Evolutionary conservation across 1,284 basidiomycete genomes (phyloP).

Genomic region (Cystobasidium slooffiae): DNA sequence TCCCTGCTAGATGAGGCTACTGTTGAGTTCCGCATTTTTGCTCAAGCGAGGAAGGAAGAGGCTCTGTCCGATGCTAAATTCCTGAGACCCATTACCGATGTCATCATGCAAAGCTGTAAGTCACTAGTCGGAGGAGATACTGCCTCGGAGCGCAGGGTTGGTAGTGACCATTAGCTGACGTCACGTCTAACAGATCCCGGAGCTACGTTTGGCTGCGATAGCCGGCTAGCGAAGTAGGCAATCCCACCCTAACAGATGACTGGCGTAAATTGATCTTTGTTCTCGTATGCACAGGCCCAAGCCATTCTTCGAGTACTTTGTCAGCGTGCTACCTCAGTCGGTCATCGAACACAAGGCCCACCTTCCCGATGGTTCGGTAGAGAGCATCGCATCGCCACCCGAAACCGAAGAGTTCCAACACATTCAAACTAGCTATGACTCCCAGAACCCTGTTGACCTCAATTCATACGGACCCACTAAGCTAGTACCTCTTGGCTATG

Average conservation of each 20-base stretch:
- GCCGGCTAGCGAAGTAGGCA: slow-evolving; percentile 12
- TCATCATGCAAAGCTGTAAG: slow-evolving; percentile 23
- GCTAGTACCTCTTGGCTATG: slow-evolving; percentile 47
- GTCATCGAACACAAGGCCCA: slow-evolving; percentile 21
- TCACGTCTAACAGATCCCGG: slow-evolving; percentile 1
- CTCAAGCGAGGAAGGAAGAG: slow-evolving; percentile 46
- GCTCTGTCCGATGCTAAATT: slow-evolving; percentile 39
- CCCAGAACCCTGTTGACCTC: slow-evolving; percentile 30
- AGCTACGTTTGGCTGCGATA: slow-evolving; percentile 17
- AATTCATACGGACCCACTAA: slow-evolving; percentile 46
- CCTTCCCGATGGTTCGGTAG: slow-evolving; percentile 4
- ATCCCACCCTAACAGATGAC: neutral
- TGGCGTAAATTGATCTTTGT: neutral
- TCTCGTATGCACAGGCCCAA: neutral
- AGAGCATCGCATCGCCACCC: slow-evolving; percentile 1
- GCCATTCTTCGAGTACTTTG: slow-evolving; percentile 33
- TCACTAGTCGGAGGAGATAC: too few species aligned
- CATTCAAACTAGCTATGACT: slow-evolving; percentile 44
- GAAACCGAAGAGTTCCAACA: slow-evolving; percentile 10
- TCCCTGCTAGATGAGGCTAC: slow-evolving; percentile 42
- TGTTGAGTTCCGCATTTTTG: slow-evolving; percentile 50
- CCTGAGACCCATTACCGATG: slow-evolving; percentile 7
- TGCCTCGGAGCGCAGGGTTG: too few species aligned
- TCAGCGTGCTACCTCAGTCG: slow-evolving; percentile 12
- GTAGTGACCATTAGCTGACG: neutral